Evolutionary conservation across 768 basidiomycete species (phyloP).

Genomic region (Russula earlei): DNA sequence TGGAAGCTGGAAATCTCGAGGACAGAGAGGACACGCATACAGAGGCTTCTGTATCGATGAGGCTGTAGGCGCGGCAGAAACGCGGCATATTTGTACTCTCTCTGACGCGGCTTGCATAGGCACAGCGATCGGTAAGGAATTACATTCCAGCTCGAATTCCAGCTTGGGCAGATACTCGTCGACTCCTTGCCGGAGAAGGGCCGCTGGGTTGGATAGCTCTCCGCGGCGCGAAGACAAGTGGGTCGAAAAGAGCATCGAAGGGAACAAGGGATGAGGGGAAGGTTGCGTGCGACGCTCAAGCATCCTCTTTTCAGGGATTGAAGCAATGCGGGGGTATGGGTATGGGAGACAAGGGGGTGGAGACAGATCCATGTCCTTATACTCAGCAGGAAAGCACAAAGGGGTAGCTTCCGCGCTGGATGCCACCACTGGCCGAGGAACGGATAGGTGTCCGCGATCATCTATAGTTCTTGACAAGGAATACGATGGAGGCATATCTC

Average conservation of each 20-base stretch:
- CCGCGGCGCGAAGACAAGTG: not conserved
- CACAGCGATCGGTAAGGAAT: not conserved
- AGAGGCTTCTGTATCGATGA: not conserved
- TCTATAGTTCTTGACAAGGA: not conserved
- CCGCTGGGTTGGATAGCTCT: not conserved
- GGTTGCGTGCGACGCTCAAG: not conserved
- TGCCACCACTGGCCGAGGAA: not conserved
- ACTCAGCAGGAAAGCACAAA: not conserved
- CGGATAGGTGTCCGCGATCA: not conserved
- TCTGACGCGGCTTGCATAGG: not conserved
- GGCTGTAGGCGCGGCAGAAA: not conserved
- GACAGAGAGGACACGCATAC: conserved; percentile 17
- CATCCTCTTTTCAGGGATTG: not conserved
- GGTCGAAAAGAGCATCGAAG: not conserved
- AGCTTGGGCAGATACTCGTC: not conserved
- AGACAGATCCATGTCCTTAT: not conserved
- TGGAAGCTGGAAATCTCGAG: conserved; percentile 14
- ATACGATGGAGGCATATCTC: not conserved
- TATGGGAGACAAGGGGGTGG: not conserved
- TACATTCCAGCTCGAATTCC: not conserved
- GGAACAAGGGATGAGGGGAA: not conserved
- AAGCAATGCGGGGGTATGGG: not conserved
- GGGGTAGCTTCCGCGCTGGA: not conserved
- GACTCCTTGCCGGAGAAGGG: not conserved
- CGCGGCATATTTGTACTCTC: not conserved